Evolutionary conservation across 2,329 filamentous ascomycete species (phyloP).

Genomic region (Daldinia sp.): DNA sequence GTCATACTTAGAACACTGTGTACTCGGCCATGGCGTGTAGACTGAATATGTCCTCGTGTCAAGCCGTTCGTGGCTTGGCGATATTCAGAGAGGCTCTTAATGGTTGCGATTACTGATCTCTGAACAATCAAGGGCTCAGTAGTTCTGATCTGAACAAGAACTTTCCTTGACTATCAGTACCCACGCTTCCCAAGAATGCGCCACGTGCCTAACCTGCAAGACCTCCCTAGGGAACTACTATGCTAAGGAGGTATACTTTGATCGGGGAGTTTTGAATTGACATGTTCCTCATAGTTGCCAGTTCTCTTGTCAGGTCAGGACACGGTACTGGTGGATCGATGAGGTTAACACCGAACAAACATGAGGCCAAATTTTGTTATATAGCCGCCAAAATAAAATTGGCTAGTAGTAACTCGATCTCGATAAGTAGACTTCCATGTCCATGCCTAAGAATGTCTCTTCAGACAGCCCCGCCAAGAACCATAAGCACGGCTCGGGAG

Average conservation of each 20-base stretch:
- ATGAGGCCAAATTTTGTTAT: neutral
- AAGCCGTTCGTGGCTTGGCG: neutral
- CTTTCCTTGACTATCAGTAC: neutral
- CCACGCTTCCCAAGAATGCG: neutral
- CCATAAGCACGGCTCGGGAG: neutral
- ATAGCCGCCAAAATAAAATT: neutral
- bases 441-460: neutral
- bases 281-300: neutral
- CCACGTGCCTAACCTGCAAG: neutral
- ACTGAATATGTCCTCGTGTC: neutral
- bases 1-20: neutral
- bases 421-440: neutral
- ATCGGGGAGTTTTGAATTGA: neutral
- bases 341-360: neutral
- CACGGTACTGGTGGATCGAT: too few relatives aligned
- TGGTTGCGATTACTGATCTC: neutral
- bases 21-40: neutral
- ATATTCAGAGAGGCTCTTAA: neutral
- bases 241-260: too few relatives aligned
- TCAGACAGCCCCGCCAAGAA: neutral
- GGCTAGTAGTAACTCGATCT: neutral
- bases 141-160: neutral
- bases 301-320: neutral
- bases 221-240: neutral
- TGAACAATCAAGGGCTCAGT: neutral